Conservation (phyloP, 2,329 filamentous ascomycete species). For the Monosporascus sp. region DNA sequence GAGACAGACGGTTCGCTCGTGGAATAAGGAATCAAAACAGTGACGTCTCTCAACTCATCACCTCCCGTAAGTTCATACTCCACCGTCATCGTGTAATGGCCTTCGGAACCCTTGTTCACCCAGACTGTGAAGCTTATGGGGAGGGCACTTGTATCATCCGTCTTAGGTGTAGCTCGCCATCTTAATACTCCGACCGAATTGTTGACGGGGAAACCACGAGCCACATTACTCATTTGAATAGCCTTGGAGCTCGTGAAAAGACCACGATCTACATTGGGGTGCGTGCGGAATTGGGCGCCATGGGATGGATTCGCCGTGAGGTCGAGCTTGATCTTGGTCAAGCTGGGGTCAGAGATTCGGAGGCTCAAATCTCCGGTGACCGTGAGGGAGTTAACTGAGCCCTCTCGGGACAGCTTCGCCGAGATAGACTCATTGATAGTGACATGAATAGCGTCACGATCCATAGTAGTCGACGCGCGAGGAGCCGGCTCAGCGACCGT, state of each 20-base stretch:
- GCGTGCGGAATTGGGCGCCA: constrained; percentile 87
- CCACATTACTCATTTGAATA: constrained; percentile 85
- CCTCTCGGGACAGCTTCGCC: constrained; percentile 83
- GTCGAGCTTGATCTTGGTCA: constrained; percentile 88
- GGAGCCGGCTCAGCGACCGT: constrained; percentile 48
- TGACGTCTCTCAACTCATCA: constrained; percentile 75
- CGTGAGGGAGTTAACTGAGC: constrained; percentile 76
- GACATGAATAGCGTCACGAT: constrained; percentile 82
- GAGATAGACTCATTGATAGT: constrained; percentile 86
- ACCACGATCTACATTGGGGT: constrained; percentile 91
- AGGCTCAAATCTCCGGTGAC: constrained; percentile 91
- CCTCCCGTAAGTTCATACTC: constrained; percentile 90
- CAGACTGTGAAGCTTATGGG: constrained; percentile 97
- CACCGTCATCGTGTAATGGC: constrained; percentile 83
- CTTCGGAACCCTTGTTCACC: constrained; percentile 81
- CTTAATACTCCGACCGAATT: constrained; percentile 88
- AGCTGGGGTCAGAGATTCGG: constrained; percentile 77
- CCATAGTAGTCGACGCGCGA: constrained; percentile 60
- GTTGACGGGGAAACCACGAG: constrained; percentile 89
- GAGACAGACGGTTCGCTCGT: constrained; percentile 82
- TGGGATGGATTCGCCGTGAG: constrained; percentile 71
- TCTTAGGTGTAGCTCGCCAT: constrained; percentile 82
- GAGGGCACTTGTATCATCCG: constrained; percentile 72
- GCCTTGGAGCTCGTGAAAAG: constrained; percentile 76
- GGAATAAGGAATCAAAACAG: constrained; percentile 80